phyloP scores from a whole-genome alignment of 2,329 filamentous ascomycete species.

The Cytospora paraplurivora region DNA sequence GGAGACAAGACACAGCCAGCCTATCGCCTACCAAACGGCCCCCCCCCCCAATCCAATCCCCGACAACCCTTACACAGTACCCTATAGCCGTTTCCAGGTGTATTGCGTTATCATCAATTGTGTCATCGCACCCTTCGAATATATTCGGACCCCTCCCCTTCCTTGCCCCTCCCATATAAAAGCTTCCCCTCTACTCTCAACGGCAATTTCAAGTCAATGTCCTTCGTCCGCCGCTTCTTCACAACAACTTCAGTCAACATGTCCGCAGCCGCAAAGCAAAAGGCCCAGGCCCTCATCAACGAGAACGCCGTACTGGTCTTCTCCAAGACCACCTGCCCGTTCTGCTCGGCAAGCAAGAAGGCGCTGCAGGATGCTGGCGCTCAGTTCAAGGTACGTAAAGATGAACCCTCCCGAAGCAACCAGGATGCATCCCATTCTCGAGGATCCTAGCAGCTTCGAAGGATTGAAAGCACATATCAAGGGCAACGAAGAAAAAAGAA shows the following conservation, averaged over 20 bases:
- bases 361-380: constrained; percentile 70
- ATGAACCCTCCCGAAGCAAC: neutral
- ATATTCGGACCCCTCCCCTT: neutral
- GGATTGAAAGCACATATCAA: too few species aligned
- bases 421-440: neutral
- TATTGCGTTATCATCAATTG: neutral
- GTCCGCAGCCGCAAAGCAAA: constrained; percentile 74
- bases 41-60: too few species aligned
- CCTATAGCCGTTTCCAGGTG: too few species aligned
- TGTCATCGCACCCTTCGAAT: constrained; percentile 15
- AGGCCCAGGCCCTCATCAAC: constrained; percentile 84
- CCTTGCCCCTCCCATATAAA: neutral
- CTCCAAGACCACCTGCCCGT: constrained; percentile 95
- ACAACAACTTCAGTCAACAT: constrained; percentile 67
- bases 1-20: too few species aligned
- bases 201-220: constrained; percentile 48
- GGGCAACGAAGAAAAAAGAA: neutral
- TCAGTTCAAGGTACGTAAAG: constrained; percentile 72
- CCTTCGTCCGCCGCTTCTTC: constrained; percentile 67
- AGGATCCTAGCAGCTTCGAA: too few species aligned
- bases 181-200: constrained; percentile 22
- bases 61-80: too few species aligned
- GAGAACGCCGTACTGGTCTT: constrained; percentile 92
- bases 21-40: too few species aligned
- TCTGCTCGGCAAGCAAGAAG: constrained; percentile 80